Evolutionary conservation across 148 eudicot genomes (phyloP), one percentile per base, ranked within the genome.

Genomic region (Camellia granthamiana): DNA sequence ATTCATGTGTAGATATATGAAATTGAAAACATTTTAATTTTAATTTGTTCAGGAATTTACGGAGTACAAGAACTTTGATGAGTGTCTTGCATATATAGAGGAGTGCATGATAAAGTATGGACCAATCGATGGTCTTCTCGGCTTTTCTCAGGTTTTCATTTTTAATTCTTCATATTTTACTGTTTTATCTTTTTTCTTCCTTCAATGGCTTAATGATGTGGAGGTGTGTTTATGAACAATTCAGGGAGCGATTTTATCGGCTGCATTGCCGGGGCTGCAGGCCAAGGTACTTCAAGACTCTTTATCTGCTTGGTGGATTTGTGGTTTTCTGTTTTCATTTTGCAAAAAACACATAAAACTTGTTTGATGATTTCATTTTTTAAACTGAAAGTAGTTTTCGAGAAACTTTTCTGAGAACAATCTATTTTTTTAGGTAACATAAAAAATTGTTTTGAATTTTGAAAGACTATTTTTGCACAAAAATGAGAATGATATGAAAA

Each of bases 121-220:
- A 14, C 98, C 98, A 5, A 81, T 95, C 76, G 98, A 95, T 86
- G 98, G 98, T n/a, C 87, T 95, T 75, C 88, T 93, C 71, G 98
- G 98, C 13, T 95, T 95, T 79, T 95, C 98, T 30, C 98, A 95
- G 98, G 98, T 92, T 72, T 16, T 74, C 66, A 54, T 66, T 46
- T 47, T 46, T 65, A 16, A 42, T 47, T 68, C 19, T 54, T 49
- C 7, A 30, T 79, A 6, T 56, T 10, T 2, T 43, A 68, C 21
- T 42, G 8, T 23, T 56, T 30, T 30, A 30, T 30, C 38, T 30
- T 30, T 30, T 30, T 30, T 30, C 38, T 30, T 0, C 38, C 38
- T 30, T 30, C 38, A 30, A 30, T 30, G 38, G 38, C 38, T 41
- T 65, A 2, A 12, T 43, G 15, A 3, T 42, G 60, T 10, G 46